phyloP scores from a whole-genome alignment of 805 yeast genomes.

The Kluyveromyces wickerhamii region DNA sequence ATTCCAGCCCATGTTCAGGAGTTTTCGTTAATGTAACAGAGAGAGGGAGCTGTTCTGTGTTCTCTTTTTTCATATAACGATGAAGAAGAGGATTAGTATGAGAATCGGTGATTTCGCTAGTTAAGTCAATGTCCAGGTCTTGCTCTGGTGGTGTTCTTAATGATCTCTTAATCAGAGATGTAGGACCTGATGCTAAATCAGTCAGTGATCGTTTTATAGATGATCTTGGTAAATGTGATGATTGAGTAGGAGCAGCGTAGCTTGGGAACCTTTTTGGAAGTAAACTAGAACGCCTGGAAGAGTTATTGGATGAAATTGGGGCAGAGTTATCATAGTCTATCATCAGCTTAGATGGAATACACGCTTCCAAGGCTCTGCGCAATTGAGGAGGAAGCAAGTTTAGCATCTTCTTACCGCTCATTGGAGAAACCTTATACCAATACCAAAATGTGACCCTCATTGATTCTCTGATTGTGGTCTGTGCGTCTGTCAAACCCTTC shows the following conservation, averaged over 20 bases:
- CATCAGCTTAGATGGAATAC: slow-evolving; percentile 37
- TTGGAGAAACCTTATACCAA: slow-evolving; percentile 46
- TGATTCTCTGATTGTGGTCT: slow-evolving; percentile 67
- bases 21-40: slow-evolving; percentile 1
- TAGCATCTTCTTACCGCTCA: slow-evolving; percentile 37
- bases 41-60: not conserved
- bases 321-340: slow-evolving; percentile 14
- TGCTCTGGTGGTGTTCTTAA: slow-evolving; percentile 7
- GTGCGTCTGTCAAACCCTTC: slow-evolving; percentile 69
- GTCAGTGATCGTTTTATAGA: slow-evolving; percentile 6
- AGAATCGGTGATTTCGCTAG: slow-evolving; percentile 21
- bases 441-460: slow-evolving; percentile 74
- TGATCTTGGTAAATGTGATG: slow-evolving; percentile 10
- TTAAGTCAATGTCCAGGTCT: slow-evolving; percentile 19
- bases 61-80: slow-evolving; percentile 19
- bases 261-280: slow-evolving; percentile 20
- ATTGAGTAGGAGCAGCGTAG: slow-evolving; percentile 27
- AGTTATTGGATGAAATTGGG: slow-evolving; percentile 21
- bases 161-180: slow-evolving; percentile 7
- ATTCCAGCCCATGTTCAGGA: slow-evolving; percentile 12
- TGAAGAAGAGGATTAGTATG: slow-evolving; percentile 20
- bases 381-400: slow-evolving; percentile 21
- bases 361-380: slow-evolving; percentile 53
- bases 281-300: slow-evolving; percentile 37
- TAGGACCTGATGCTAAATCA: slow-evolving; percentile 13